These are phyloP conservation scores for Patellifolia procumbens DNA, from an alignment of 179 eudicot species.

Conservation along the genomic window DNA sequence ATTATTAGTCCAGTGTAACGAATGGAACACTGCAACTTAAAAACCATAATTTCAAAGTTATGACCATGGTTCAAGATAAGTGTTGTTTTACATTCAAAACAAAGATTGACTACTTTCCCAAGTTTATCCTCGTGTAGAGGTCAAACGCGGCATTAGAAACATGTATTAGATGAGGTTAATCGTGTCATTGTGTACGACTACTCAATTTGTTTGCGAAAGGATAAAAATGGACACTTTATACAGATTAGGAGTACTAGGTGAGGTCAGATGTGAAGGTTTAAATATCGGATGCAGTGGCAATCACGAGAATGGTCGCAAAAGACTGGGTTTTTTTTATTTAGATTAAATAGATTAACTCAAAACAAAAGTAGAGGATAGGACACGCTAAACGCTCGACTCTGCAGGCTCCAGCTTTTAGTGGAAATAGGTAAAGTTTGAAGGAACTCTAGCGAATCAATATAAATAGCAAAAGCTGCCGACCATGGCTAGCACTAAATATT, in stretches of 20 bases:
- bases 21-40: background rate
- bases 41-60: background rate
- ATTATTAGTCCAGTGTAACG: background rate
- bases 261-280: background rate
- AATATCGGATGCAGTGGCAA: background rate
- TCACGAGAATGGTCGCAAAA: background rate
- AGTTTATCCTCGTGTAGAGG: background rate
- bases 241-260: background rate
- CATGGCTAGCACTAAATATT: too few species aligned
- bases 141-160: background rate
- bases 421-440: too few species aligned
- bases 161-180: background rate
- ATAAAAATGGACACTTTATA: background rate
- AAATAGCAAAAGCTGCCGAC: too few species aligned
- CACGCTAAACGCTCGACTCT: too few species aligned
- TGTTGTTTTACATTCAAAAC: background rate
- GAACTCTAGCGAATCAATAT: too few species aligned
- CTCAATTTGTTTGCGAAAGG: background rate
- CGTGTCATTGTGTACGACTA: background rate
- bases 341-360: too few species aligned
- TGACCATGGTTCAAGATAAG: background rate
- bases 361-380: too few species aligned
- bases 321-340: too few species aligned
- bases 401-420: too few species aligned
- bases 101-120: background rate